Evolutionary conservation across 2,329 filamentous ascomycete species (phyloP).

Genomic region (Aspergillus intermedius): DNA sequence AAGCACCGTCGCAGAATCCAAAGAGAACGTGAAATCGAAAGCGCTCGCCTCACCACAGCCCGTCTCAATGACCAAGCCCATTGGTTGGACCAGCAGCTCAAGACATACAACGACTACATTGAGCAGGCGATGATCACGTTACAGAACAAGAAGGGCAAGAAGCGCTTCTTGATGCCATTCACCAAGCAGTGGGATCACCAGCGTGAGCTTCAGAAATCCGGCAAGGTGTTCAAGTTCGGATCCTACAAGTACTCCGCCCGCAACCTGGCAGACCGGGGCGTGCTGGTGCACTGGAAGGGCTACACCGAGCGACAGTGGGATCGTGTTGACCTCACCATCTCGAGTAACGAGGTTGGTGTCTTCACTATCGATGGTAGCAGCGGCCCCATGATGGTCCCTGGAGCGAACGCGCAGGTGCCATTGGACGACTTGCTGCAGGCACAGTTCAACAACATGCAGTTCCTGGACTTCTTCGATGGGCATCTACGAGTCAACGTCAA

Average conservation of each 20-base stretch:
- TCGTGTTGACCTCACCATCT: constrained; percentile 88
- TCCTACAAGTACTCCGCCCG: constrained; percentile 95
- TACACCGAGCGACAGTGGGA: constrained; percentile 79
- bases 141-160: constrained; percentile 94
- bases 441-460: constrained; percentile 94
- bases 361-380: constrained; percentile 88
- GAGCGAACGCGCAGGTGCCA: constrained; percentile 78
- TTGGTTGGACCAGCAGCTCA: constrained; percentile 90
- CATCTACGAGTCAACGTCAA: constrained; percentile 91
- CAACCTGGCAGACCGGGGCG: constrained; percentile 83
- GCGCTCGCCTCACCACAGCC: constrained; percentile 41
- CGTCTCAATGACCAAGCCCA: constrained; percentile 59
- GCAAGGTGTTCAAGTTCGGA: constrained; percentile 93
- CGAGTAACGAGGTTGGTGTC: constrained; percentile 85
- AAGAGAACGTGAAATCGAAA: constrained; percentile 80
- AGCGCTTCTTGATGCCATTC: constrained; percentile 89
- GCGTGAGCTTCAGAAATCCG: constrained; percentile 84
- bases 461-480: constrained; percentile 88
- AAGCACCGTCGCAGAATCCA: constrained; percentile 92
- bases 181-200: constrained; percentile 99
- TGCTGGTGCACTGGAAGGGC: constrained; percentile 84
- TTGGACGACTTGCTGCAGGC: constrained; percentile 92
- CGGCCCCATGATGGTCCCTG: constrained; percentile 92
- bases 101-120: constrained; percentile 98
- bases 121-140: constrained; percentile 96